Base-by-base conservation (phyloP, 2,329 filamentous ascomycete genomes). In the Paraphoma chrysanthemicola region DNA sequence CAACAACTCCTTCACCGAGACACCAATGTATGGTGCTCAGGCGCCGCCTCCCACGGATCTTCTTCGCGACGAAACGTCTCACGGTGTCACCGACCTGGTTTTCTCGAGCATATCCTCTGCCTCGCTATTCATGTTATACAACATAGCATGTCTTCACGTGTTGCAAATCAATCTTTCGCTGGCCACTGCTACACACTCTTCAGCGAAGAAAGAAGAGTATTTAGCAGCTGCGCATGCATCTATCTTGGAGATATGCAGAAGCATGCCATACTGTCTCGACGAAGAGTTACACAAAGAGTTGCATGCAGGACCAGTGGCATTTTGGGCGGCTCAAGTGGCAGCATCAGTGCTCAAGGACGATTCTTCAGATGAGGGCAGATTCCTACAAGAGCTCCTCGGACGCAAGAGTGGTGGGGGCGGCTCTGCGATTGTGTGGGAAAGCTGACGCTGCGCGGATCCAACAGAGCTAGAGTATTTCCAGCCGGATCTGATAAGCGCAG, bases 41-140 rank as follows among this genome's bases (percentile, higher is more conserved):
- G 4, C 5, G 16, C 18, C 23, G 36, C 14, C 18, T 16, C 7
- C 16, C 54, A 10, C 16, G 31, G 12, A 2, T 36, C 2, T 14
- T 3, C 33, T 10, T 10, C 14, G 10, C 33, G 33, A 10, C 33
- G 33, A 10, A 7, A 36, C 14, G 3, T 14, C 23, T 23, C 23
- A 23, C 23, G 23, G 23, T 23, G 23, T 23, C 23, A 23, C 23
- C 33, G 50, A 47, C 10, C 11, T 52, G 3, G 38, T 56, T 1
- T 60, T 61, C 38, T 58, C 64, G 30, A 29, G n/a, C 18, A 51
- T 48, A 36, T 50, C 46, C 0, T 49, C 55, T 6, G 44, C 65
- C 1, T 63, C 55, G 6, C 66, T 64, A 54, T 50, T 66, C 17
- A 70, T 73, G 68, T 53, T 73, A 6, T 73, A 72, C 51, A 69